Percentiles rank a stretch among this genome's conserved stretches.
Evolutionary conservation across 257 asterid genomes (phyloP).

Genomic region (Sherardia arvensis): DNA sequence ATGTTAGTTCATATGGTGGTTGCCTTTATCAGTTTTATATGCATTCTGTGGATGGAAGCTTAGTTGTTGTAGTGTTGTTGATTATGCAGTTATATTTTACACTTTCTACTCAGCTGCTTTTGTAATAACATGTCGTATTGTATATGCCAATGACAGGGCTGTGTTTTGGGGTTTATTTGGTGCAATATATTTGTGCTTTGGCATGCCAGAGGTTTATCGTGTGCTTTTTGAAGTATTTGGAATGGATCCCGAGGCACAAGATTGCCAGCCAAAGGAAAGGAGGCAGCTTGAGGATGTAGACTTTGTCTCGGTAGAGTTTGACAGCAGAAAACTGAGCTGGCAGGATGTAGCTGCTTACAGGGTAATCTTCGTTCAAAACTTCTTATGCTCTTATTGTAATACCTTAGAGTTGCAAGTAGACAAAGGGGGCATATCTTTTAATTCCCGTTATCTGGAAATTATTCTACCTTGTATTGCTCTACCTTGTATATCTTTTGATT

Average conservation of each 20-base stretch:
- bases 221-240: conserved; percentile 96
- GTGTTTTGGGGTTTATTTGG: conserved; percentile 99
- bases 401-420: background rate
- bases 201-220: conserved; percentile 96
- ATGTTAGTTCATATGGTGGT: background rate
- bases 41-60: background rate
- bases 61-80: background rate
- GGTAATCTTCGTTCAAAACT: conserved; percentile 27
- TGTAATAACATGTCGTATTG: background rate
- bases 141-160: conserved; percentile 43
- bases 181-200: conserved; percentile 92
- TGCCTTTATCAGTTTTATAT: background rate
- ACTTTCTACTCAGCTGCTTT: background rate
- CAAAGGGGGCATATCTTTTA: background rate
- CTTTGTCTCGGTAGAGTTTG: conserved; percentile 85
- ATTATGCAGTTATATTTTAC: background rate
- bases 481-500: background rate
- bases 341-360: conserved; percentile 87
- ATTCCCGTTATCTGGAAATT: background rate
- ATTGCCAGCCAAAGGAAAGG: conserved; percentile 87
- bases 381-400: background rate
- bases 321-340: conserved; percentile 72
- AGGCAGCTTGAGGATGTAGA: conserved; percentile 97
- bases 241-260: conserved; percentile 94
- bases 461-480: no score